Evolutionary conservation across 2,329 filamentous ascomycete genomes (phyloP), one percentile per base, ranked within the genome.

Genomic region (Cordyceps militaris): DNA sequence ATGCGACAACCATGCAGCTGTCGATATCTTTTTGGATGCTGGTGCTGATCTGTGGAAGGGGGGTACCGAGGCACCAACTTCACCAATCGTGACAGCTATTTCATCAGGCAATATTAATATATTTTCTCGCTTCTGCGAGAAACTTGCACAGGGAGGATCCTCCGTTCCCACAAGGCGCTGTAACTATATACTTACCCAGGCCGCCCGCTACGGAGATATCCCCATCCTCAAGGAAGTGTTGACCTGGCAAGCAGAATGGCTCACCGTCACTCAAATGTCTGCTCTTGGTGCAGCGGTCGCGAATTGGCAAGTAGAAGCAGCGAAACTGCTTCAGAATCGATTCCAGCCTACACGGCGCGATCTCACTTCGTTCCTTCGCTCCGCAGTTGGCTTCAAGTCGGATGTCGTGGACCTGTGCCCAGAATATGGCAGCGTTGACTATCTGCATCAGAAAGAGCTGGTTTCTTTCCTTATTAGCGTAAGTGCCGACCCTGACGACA

Each of bases 1-100:
- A 51, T 51, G 48, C 34, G 40, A 51, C 48, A 51, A 40, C 49
- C 23, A 52, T 30, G 49, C 36, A 40, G 49, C 49, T 19, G 36
- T 52, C 49, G 50, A 53, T 53, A 19, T 53, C 21, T 36, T 53
- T 43, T 32, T 53, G n/a, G 50, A 53, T n/a, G 38, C 50, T 44
- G 40, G 50, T 53, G 50, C 50, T 53, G 24, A 43, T 23, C n/a
- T 34, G 26, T 53, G 40, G 50, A 24, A 32, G 10, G 40, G 38
- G 26, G 26, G 4, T 32, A 34, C 40, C 10, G 38, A 53, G 10
- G 24, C 38, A 16, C 26, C 24, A 44, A 53, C 36, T 44, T 53
- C 40, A 44, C 50, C 40, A 23, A 53, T 53, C 2, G 40, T 44
- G 23, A 44, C 40, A 34, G 50, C 50, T 34, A 44, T 53, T 53